Evolutionary conservation across 164 flowering plant species (phyloP).

Genomic region (Cinnamomum micranthum): DNA sequence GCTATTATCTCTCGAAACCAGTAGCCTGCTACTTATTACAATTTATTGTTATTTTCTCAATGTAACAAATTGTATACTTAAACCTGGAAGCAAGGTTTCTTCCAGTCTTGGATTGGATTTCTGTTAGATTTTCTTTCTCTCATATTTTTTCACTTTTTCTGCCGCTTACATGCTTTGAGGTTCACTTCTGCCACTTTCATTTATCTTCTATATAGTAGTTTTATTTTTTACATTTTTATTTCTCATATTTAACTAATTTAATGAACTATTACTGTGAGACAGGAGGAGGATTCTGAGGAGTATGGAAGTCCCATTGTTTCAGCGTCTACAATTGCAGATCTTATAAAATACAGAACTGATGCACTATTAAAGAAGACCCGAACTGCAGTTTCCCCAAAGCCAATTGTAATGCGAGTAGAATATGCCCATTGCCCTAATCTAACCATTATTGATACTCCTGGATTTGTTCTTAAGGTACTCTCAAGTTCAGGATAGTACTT

Average conservation of each 20-base stretch:
- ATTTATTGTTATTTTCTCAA: too few species aligned
- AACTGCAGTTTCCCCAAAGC: conserved; percentile 84
- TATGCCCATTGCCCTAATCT: conserved; percentile 98
- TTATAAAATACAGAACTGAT: conserved; percentile 77
- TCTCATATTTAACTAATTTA: neutral
- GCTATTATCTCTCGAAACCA: too few species aligned
- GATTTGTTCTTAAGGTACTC: conserved; percentile 88
- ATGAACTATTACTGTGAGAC: neutral
- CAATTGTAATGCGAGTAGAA: conserved; percentile 97
- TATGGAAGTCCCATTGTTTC: conserved; percentile 74
- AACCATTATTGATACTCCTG: conserved; percentile 96
- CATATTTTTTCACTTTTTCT: neutral
- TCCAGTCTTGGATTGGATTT: neutral
- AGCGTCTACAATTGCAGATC: conserved; percentile 82
- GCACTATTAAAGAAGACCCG: conserved; percentile 62
- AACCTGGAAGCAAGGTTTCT: neutral
- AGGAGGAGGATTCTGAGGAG: conserved; percentile 98
- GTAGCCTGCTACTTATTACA: too few species aligned
- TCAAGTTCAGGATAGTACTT: conserved; percentile 2
- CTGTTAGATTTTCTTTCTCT: neutral
- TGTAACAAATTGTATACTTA: neutral
- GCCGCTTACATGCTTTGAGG: neutral
- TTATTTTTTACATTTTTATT: neutral
- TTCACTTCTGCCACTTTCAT: neutral
- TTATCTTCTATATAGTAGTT: neutral